Percentiles rank a stretch among this genome's conserved stretches.
phyloP scores from a whole-genome alignment of 2,329 filamentous ascomycete genomes.

The Tolypocladium amazonense region DNA sequence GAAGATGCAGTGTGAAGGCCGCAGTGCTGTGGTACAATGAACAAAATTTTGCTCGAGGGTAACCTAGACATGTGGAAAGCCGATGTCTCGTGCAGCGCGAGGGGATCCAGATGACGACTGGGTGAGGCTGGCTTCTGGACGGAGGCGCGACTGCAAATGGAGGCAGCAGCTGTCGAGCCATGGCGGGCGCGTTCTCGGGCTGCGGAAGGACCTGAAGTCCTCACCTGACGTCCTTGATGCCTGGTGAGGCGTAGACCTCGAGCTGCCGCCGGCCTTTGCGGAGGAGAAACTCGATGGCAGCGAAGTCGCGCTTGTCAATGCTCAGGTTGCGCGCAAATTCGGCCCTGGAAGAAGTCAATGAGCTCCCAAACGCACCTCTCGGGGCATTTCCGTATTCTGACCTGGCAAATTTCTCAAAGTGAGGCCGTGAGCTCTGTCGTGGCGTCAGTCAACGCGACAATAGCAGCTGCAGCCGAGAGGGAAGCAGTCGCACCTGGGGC shows the following conservation, averaged over 20 bases:
- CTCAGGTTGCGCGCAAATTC: conserved; percentile 66
- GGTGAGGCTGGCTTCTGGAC: not conserved
- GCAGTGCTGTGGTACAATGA: conserved; percentile 6
- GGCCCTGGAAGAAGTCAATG: conserved; percentile 8
- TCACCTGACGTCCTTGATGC: conserved; percentile 63
- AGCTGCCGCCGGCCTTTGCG: conserved; percentile 74
- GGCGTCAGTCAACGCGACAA: conserved; percentile 7
- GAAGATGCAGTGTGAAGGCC: conserved; percentile 7
- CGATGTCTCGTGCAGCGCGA: conserved; percentile 1
- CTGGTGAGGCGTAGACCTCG: conserved; percentile 68
- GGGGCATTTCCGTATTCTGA: conserved; percentile 19
- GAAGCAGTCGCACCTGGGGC: conserved; percentile 37
- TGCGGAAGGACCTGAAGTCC: not conserved
- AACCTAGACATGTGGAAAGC: not conserved
- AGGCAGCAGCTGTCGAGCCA: not conserved
- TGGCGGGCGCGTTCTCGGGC: not conserved
- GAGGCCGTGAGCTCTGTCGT: conserved; percentile 40
- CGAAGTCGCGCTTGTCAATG: conserved; percentile 76
- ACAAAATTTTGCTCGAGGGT: conserved; percentile 1
- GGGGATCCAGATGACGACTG: not conserved
- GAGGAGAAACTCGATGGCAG: conserved; percentile 73
- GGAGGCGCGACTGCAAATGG: not conserved
- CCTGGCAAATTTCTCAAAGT: conserved; percentile 57
- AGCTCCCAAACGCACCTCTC: not conserved
- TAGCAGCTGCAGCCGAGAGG: not conserved